These are phyloP conservation scores for Rhizopus arrhizus DNA, from an alignment of 371 early-diverging fungal species.

Conservation along the genomic window DNA sequence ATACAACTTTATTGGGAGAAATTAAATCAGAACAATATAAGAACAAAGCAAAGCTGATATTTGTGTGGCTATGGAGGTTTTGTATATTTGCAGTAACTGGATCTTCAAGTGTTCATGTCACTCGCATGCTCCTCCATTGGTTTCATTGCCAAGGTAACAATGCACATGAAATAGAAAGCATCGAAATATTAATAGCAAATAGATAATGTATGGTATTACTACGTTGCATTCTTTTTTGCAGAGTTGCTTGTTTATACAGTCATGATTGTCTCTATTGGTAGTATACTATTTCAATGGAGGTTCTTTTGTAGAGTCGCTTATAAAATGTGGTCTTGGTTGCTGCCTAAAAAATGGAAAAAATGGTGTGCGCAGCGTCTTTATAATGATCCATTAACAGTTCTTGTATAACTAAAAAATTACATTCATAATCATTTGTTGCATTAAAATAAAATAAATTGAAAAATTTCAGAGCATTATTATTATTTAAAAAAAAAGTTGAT, in stretches of 20 bases:
- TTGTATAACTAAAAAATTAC: neutral
- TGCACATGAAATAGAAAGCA: neutral
- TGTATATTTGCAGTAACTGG: slow-evolving; percentile 45
- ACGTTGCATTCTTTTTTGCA: slow-evolving; percentile 36
- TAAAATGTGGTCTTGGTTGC: slow-evolving; percentile 45
- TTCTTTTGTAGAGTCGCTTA: slow-evolving; percentile 40
- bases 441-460: too few species aligned
- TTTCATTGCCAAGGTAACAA: slow-evolving; percentile 21
- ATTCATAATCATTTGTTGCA: too few species aligned
- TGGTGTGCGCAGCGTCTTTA: slow-evolving; percentile 16
- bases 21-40: slow-evolving; percentile 1
- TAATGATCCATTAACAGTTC: neutral
- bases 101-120: slow-evolving; percentile 45
- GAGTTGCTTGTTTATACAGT: slow-evolving; percentile 43
- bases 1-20: neutral
- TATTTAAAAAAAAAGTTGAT: too few species aligned
- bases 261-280: slow-evolving; percentile 42
- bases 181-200: neutral
- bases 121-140: slow-evolving; percentile 19
- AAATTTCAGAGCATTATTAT: too few species aligned
- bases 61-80: slow-evolving; percentile 42
- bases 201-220: slow-evolving; percentile 34
- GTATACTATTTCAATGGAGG: slow-evolving; percentile 38
- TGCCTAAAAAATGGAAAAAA: slow-evolving; percentile 17
- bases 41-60: neutral